Evolutionary conservation across 208 protist species (phyloP), one percentile per base, ranked within the genome.

Genomic region (Leishmania tropica): DNA sequence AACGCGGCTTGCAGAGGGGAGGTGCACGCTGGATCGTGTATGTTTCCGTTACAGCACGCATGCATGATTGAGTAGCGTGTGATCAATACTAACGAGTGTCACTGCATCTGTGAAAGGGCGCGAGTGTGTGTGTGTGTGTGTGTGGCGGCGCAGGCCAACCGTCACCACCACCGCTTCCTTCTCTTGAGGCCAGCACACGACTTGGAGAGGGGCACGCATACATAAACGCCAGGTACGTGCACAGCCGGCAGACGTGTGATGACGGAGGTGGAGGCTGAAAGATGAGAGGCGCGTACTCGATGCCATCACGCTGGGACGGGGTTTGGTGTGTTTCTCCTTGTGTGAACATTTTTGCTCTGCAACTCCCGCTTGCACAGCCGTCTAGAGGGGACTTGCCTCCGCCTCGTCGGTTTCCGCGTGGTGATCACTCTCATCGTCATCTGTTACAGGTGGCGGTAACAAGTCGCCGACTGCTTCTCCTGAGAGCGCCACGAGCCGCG

Each of bases 401-500:
- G 51, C n/a, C 10, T 17, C 35, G 0, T 64, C 35, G 19, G 19
- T 48, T 17, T 19, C 54, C 24, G n/a, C 40, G 74, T 67, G 53
- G n/a, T 62, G 37, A 35, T 54, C 64, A 21, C 56, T 40, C 54
- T 76, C 78, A 35, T 76, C 68, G 2, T 82, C 72, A 3, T 75
- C 64, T 31, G 56, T 40, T 72, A 19, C 40, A 8, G 54, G 35
- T 24, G 10, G 2, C n/a, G 75, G 67, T 51, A 84, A 60, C 28
- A 81, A 67, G 47, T 78, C 60, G 15, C 37, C 79, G 24, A 77
- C 70, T 64, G 64, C 56, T 71, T 80, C 67, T 24, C 81, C 81
- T 13, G 65, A 77, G 28, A 79, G 75, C 35, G 19, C 76, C 28
- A 78, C 76, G 11, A 92, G 75, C 53, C 85, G 65, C 2, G 58